Conservation (phyloP, 106 monocot genomes). For the Agapanthus africanus region DNA sequence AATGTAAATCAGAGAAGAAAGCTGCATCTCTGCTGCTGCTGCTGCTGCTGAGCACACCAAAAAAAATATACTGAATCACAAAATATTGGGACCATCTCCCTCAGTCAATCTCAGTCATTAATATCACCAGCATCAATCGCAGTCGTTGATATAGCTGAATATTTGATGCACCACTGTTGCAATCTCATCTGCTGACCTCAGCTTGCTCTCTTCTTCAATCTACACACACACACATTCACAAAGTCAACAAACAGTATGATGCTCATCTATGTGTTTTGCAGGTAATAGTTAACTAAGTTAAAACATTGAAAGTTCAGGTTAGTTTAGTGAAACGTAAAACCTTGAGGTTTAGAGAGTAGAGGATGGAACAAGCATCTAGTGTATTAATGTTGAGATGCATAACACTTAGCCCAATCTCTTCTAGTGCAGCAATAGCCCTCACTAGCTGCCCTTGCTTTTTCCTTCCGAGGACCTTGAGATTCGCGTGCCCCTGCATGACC, state of each 20-base stretch:
- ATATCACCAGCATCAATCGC: constrained; percentile 12
- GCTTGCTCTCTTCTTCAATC: constrained; percentile 75
- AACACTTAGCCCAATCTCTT: constrained; percentile 62
- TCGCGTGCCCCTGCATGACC: constrained; percentile 72
- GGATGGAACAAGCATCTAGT: constrained; percentile 33
- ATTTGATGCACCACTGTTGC: constrained; percentile 80
- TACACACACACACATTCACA: background rate
- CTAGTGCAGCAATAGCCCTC: constrained; percentile 53
- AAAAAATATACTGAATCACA: background rate
- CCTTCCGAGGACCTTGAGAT: constrained; percentile 48
- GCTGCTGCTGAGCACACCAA: background rate
- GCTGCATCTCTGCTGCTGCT: constrained; percentile 6
- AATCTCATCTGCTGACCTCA: constrained; percentile 79
- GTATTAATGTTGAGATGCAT: constrained; percentile 69
- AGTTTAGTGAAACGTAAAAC: constrained; percentile 34
- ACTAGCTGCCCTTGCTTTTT: constrained; percentile 44
- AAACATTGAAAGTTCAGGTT: too few relatives aligned
- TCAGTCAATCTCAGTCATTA: too few relatives aligned
- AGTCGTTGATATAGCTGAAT: constrained; percentile 39
- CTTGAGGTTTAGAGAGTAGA: constrained; percentile 89
- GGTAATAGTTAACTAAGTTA: too few relatives aligned
- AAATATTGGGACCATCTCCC: background rate
- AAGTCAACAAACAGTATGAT: background rate
- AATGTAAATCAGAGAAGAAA: background rate
- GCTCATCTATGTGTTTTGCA: too few relatives aligned